Percentiles rank a stretch among this genome's conserved stretches.
phyloP scores from a whole-genome alignment of 495 filamentous ascomycete species.

The Aspergillus mulundensis region DNA sequence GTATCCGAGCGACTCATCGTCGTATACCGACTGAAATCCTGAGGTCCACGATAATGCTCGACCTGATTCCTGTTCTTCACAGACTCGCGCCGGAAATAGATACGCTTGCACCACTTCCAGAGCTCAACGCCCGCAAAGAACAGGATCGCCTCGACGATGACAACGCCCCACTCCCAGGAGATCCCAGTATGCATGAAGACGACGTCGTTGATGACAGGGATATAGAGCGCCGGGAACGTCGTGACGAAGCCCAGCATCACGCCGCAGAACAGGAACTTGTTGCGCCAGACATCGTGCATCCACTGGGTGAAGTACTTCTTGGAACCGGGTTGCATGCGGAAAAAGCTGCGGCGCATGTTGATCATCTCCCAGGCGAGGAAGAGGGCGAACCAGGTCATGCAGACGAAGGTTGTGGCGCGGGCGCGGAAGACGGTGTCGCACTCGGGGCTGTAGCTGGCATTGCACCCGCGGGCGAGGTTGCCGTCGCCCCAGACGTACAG shows the following conservation, averaged over 20 bases:
- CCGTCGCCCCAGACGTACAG: constrained; percentile 65
- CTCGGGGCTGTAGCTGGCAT: constrained; percentile 48
- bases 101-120: constrained; percentile 66
- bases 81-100: constrained; percentile 40
- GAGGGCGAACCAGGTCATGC: constrained; percentile 70
- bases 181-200: constrained; percentile 72
- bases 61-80: constrained; percentile 13
- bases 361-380: constrained; percentile 75
- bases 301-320: constrained; percentile 51
- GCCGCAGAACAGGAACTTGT: constrained; percentile 68
- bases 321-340: constrained; percentile 58
- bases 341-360: constrained; percentile 63
- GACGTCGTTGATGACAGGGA: constrained; percentile 62
- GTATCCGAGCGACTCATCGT: constrained; percentile 41
- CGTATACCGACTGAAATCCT: constrained; percentile 35
- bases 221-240: constrained; percentile 68
- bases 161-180: constrained; percentile 69
- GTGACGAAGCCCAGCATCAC: constrained; percentile 65
- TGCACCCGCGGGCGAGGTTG: constrained; percentile 58
- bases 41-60: constrained; percentile 13
- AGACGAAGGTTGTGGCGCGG: constrained; percentile 66
- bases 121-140: constrained; percentile 62
- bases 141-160: constrained; percentile 52
- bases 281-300: constrained; percentile 63
- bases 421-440: constrained; percentile 69